Base-by-base conservation (phyloP, 805 yeast species). In the Yarrowia bubula region DNA sequence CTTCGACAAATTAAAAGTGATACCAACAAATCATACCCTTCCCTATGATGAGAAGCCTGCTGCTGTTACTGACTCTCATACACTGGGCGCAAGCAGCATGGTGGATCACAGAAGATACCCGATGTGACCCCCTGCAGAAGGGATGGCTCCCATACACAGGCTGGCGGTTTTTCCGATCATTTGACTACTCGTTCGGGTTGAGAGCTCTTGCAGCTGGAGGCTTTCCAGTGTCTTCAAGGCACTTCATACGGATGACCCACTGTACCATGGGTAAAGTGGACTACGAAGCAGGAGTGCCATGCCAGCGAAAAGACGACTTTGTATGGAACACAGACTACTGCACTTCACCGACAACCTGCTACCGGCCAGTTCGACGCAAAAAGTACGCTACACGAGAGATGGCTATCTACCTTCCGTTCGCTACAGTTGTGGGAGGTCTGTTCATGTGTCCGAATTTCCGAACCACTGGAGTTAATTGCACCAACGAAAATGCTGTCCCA, bases 401-500 rank as follows among this genome's bases (percentile, higher is more conserved):
- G 44, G 75, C 80, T 5, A 70, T 84, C 14, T 85, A 80, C 70
- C 75, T 84, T 14, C 90, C 90, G 0, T 75, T 79, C 33, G 80
- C 87, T 1, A 83, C 61, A 3, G 46, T 83, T 75, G 83, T 87
- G 4, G 92, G 91, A 8, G 90, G 86, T 0, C 69, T 88, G 1
- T 88, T 80, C 72, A 79, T 79, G 64, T 85, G 89, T 69, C 74
- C 79, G 11, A 44, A 44, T 13, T 55, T 55, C 10, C 14, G 51
- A 6, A 66, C 81, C 0, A 70, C 79, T 1, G 66, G 46, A 10
- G 64, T 65, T 9, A 64, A 37, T 13, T 67, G 70, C 51, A 68
- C 72, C n/a, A 69, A 68, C 38, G 69, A 69, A 15, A 71, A 71
- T 33, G 69, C 75, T 3, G 71, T 66, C 4, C 88, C 90, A 0